Evolutionary conservation across 2,329 filamentous ascomycete species (phyloP).

Genomic region (Claviceps cyperi): DNA sequence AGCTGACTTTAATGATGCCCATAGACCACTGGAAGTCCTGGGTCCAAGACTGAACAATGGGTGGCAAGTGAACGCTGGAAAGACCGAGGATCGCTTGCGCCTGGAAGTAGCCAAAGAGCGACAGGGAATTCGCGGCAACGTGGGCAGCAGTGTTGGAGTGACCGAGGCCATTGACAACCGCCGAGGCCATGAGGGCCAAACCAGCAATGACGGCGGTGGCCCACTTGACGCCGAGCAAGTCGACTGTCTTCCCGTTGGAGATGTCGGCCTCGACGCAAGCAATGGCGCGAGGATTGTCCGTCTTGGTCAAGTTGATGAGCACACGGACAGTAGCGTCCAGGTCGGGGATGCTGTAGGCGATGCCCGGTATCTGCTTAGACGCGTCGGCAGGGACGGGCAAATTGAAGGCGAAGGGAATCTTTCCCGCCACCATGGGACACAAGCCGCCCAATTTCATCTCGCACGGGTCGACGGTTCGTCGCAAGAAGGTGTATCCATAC

Average conservation of each 20-base stretch:
- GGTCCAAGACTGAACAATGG: conserved; percentile 83
- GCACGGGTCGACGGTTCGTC: conserved; percentile 62
- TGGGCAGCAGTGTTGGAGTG: conserved; percentile 91
- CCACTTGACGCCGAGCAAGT: conserved; percentile 82
- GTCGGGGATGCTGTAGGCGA: conserved; percentile 82
- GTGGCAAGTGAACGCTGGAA: conserved; percentile 65
- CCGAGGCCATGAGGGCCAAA: conserved; percentile 69
- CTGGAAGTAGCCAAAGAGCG: conserved; percentile 92
- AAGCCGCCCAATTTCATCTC: conserved; percentile 53
- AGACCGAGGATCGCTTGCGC: conserved; percentile 84
- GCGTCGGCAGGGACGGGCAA: conserved; percentile 42
- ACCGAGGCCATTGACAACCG: conserved; percentile 76
- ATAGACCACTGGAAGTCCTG: conserved; percentile 98
- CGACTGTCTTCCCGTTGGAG: conserved; percentile 85
- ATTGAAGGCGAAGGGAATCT: conserved; percentile 62
- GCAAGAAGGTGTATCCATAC: conserved; percentile 66
- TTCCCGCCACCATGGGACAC: conserved; percentile 81
- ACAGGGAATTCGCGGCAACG: conserved; percentile 82
- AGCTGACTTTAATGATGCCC: conserved; percentile 81
- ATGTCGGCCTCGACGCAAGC: conserved; percentile 80
- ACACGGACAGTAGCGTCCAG: conserved; percentile 75
- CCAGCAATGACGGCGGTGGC: conserved; percentile 76
- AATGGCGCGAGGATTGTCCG: conserved; percentile 39
- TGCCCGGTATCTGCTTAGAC: conserved; percentile 55
- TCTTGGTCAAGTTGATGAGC: conserved; percentile 57